A percentile compares a stretch with the other conserved stretches of the same genome.
Evolutionary conservation across 2,329 filamentous ascomycete genomes (phyloP).

Genomic region (Didymella pomorum): DNA sequence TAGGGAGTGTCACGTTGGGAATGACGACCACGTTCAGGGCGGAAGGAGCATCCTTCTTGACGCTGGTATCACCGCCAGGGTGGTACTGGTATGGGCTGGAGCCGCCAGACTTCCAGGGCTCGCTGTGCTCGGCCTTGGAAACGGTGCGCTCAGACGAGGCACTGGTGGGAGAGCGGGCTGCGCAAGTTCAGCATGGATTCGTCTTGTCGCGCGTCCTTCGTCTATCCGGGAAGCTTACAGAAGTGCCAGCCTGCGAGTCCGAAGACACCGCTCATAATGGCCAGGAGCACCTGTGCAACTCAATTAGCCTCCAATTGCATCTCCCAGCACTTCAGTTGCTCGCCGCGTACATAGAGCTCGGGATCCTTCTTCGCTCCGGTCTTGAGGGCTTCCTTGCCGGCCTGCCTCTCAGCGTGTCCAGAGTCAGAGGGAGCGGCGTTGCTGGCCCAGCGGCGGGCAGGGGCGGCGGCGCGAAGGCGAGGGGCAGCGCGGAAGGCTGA

Average conservation of each 20-base stretch:
- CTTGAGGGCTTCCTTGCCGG: constrained; percentile 61
- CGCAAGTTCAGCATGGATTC: constrained; percentile 24
- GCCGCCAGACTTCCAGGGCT: constrained; percentile 84
- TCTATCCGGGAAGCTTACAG: constrained; percentile 60
- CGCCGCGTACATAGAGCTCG: constrained; percentile 72
- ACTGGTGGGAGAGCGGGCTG: constrained; percentile 84
- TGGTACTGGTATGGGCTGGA: constrained; percentile 69
- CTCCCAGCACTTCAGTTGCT: constrained; percentile 1
- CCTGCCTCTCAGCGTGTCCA: constrained; percentile 56
- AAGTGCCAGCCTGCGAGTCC: constrained; percentile 91
- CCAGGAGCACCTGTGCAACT: constrained; percentile 77
- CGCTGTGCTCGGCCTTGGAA: constrained; percentile 75
- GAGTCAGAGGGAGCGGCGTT: constrained; percentile 31
- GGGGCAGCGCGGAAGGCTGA: constrained; percentile 57
- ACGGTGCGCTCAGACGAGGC: constrained; percentile 83
- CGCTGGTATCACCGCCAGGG: constrained; percentile 81
- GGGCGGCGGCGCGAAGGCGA: constrained; percentile 52
- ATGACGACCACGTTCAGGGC: constrained; percentile 95
- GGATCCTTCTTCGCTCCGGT: constrained; percentile 74
- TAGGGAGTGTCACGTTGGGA: constrained; percentile 90
- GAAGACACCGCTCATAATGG: constrained; percentile 88
- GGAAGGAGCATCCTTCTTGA: constrained; percentile 89
- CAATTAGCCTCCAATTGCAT: constrained; percentile 33
- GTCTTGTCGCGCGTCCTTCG: constrained; percentile 7
- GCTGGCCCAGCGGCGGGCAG: constrained; percentile 49